Evolutionary conservation across 805 yeast species (phyloP).

Genomic region (Sungouiozyma intestinalis): DNA sequence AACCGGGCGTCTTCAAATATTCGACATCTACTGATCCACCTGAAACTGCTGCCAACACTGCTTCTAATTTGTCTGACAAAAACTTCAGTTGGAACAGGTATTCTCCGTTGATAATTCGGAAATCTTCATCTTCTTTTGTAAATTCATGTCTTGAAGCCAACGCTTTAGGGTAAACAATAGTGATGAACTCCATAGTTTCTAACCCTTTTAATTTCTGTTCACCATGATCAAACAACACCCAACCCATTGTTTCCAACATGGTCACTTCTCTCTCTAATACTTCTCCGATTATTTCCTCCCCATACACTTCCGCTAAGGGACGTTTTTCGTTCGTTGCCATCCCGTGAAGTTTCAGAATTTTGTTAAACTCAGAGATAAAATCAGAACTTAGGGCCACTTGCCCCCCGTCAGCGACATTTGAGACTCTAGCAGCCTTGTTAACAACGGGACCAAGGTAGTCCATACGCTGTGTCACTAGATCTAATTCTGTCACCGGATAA

Average conservation of each 20-base stretch:
- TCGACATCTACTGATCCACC: conserved; percentile 29
- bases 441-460: conserved; percentile 99
- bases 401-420: conserved; percentile 97
- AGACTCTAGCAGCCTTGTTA: conserved; percentile 84
- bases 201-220: conserved; percentile 87
- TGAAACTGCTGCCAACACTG: conserved; percentile 40
- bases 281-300: conserved; percentile 38
- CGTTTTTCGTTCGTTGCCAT: conserved; percentile 20
- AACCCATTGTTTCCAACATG: conserved; percentile 59
- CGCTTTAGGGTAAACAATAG: conserved; percentile 62
- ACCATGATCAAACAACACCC: conserved; percentile 59
- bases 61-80: conserved; percentile 48
- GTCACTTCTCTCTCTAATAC: conserved; percentile 55
- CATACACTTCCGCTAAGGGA: conserved; percentile 33
- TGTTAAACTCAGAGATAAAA: conserved; percentile 60
- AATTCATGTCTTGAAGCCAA: conserved; percentile 50
- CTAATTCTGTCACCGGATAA: conserved; percentile 88
- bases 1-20: conserved; percentile 1
- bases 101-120: conserved; percentile 27
- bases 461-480: conserved; percentile 92
- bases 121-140: conserved; percentile 27
- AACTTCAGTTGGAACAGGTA: conserved; percentile 43
- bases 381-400: conserved; percentile 83
- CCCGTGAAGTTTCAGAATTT: conserved; percentile 37
- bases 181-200: conserved; percentile 83